phyloP scores from a whole-genome alignment of 805 yeast genomes.

The Pichia eremophila region DNA sequence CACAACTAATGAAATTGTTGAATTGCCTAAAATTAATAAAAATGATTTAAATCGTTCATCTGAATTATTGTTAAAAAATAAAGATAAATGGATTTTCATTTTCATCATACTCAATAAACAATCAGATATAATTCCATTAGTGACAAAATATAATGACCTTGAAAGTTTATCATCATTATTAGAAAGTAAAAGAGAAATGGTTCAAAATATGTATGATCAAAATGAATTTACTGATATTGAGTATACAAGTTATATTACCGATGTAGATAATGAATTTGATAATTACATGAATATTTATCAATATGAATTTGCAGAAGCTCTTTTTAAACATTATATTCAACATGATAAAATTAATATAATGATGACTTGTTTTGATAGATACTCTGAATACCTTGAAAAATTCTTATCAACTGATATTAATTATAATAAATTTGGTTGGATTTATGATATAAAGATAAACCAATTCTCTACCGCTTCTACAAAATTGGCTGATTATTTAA shows the following conservation, averaged over 20 bases:
- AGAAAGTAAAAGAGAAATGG: slow-evolving; percentile 32
- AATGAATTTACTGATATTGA: slow-evolving; percentile 16
- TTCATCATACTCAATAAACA: slow-evolving; percentile 42
- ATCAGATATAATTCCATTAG: slow-evolving; percentile 47
- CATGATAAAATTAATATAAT: slow-evolving; percentile 43
- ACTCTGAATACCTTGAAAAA: slow-evolving; percentile 36
- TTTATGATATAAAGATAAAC: slow-evolving; percentile 45
- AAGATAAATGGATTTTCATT: slow-evolving; percentile 47
- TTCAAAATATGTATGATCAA: slow-evolving; percentile 18
- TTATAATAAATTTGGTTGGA: slow-evolving; percentile 61
- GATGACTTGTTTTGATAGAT: slow-evolving; percentile 47
- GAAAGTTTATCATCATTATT: slow-evolving; percentile 49
- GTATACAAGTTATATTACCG: slow-evolving; percentile 15
- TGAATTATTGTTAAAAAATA: slow-evolving; percentile 13
- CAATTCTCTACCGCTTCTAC: slow-evolving; percentile 43
- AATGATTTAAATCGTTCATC: no score
- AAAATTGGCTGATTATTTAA: slow-evolving; percentile 34
- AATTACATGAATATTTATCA: slow-evolving; percentile 54
- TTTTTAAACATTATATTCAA: slow-evolving; percentile 51
- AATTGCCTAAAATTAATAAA: no score
- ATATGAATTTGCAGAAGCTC: slow-evolving; percentile 55
- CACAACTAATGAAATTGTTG: slow-evolving; percentile 11
- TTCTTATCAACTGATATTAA: slow-evolving; percentile 40
- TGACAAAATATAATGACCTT: slow-evolving; percentile 60
- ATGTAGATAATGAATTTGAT: slow-evolving; percentile 25